phyloP scores from a whole-genome alignment of 495 filamentous ascomycete species.

The Aspergillus homomorphus region DNA sequence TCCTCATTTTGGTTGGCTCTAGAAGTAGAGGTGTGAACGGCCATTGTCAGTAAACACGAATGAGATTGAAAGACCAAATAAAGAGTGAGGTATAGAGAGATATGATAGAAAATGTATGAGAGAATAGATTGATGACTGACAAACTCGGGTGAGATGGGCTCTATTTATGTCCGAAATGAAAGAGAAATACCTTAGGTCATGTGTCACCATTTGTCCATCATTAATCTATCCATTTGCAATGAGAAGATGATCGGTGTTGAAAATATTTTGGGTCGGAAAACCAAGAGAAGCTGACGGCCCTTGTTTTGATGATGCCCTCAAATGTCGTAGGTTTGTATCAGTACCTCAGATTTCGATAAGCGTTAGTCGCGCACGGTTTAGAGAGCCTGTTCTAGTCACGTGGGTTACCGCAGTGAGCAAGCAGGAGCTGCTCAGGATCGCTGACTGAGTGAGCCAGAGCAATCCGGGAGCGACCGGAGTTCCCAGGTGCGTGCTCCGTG shows the following conservation, averaged over 20 bases:
- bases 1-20: neutral
- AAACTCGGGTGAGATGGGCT: conserved; percentile 1
- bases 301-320: conserved; percentile 5
- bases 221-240: conserved; percentile 6
- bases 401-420: conserved; percentile 3
- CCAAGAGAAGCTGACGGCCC: conserved; percentile 1
- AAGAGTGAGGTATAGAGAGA: conserved; percentile 4
- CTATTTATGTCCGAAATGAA: neutral
- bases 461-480: conserved; percentile 3
- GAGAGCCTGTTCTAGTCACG: conserved; percentile 5
- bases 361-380: conserved; percentile 3
- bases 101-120: conserved; percentile 2
- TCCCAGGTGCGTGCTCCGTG: conserved; percentile 4
- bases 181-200: conserved; percentile 6
- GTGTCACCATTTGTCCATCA: neutral
- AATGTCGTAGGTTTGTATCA: conserved; percentile 5
- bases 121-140: conserved; percentile 3
- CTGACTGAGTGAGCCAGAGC: conserved; percentile 4
- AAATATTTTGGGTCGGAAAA: conserved; percentile 1
- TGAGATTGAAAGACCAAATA: conserved; percentile 4
- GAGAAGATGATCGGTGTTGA: neutral
- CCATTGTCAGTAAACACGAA: conserved; percentile 4
- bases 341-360: conserved; percentile 1
- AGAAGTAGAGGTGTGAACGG: neutral
- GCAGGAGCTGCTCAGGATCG: conserved; percentile 1